Percentiles rank a stretch among this genome's conserved stretches.
These are phyloP conservation scores for Aureobasidium leucospermi DNA, from an alignment of 2,329 filamentous ascomycete genomes.

Conservation along the genomic window DNA sequence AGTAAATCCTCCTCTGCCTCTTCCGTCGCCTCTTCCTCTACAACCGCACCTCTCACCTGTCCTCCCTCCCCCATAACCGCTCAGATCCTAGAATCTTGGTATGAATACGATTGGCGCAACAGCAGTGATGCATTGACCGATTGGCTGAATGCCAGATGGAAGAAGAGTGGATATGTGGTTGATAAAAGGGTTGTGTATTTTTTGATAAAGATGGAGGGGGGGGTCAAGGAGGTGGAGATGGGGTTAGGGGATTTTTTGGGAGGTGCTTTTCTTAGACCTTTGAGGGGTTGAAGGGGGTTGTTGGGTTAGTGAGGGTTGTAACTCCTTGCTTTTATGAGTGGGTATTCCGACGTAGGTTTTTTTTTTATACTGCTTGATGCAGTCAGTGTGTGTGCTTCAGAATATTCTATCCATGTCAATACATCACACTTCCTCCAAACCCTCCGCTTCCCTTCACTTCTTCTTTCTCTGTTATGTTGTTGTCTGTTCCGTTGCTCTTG, in stretches of 20 bases:
- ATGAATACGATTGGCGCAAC: constrained; percentile 18
- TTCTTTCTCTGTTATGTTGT: too few species aligned
- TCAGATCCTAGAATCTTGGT: constrained; percentile 20
- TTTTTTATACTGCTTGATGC: too few species aligned
- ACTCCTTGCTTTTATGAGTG: too few species aligned
- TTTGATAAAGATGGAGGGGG: constrained; percentile 18
- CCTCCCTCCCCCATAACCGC: constrained; percentile 17
- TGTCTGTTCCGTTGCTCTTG: too few species aligned
- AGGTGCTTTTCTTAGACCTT: not conserved
- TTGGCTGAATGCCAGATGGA: constrained; percentile 24
- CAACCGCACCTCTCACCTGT: not conserved
- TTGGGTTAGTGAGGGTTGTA: not conserved
- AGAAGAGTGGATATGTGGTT: constrained; percentile 22
- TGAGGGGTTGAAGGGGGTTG: not conserved
- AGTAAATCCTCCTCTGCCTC: not conserved
- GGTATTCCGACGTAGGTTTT: too few species aligned
- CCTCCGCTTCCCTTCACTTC: too few species aligned
- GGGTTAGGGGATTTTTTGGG: constrained; percentile 16
- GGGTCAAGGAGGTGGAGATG: constrained; percentile 16
- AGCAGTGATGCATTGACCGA: constrained; percentile 22
- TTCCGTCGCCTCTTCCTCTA: not conserved
- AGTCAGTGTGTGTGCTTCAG: too few species aligned
- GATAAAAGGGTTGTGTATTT: constrained; percentile 21
- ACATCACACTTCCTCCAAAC: too few species aligned
- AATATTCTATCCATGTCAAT: too few species aligned